Conservation (phyloP, 768 basidiomycete genomes). For the Pisolithus orientalis region DNA sequence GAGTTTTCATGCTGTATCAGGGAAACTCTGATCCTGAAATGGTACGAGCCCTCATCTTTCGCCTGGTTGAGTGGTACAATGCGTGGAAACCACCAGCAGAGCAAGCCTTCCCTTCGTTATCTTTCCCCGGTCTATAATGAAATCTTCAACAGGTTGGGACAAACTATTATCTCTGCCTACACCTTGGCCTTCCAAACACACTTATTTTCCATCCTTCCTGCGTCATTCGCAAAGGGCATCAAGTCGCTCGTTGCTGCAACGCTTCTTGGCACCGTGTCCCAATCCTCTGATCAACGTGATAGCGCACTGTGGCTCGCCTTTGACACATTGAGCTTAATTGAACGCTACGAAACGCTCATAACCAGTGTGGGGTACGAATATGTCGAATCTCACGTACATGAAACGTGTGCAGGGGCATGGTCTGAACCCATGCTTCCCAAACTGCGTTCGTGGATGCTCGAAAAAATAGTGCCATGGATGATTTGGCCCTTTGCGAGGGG, state of each 20-base stretch:
- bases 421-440: conserved; percentile 52
- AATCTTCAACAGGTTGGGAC: conserved; percentile 44
- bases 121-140: conserved; percentile 1
- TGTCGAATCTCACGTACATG: conserved; percentile 69
- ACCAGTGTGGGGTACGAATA: conserved; percentile 80
- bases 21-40: conserved; percentile 39
- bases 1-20: conserved; percentile 25
- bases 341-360: conserved; percentile 79
- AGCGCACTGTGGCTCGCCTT: conserved; percentile 50
- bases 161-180: conserved; percentile 54
- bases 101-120: conserved; percentile 32
- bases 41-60: conserved; percentile 49
- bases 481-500: conserved; percentile 68
- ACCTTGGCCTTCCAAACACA: conserved; percentile 68
- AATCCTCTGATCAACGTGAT: conserved; percentile 26
- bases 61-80: conserved; percentile 65
- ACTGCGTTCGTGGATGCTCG: conserved; percentile 71
- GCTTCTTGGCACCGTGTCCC: conserved; percentile 28
- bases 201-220: conserved; percentile 65
- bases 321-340: conserved; percentile 67
- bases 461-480: conserved; percentile 83
- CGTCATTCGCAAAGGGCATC: conserved; percentile 61
- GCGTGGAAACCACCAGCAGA: conserved; percentile 68
- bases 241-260: conserved; percentile 60
- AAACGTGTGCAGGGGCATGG: conserved; percentile 67